Base-by-base conservation (phyloP, 1,284 basidiomycete species). In the Albatrellus sp. region DNA sequence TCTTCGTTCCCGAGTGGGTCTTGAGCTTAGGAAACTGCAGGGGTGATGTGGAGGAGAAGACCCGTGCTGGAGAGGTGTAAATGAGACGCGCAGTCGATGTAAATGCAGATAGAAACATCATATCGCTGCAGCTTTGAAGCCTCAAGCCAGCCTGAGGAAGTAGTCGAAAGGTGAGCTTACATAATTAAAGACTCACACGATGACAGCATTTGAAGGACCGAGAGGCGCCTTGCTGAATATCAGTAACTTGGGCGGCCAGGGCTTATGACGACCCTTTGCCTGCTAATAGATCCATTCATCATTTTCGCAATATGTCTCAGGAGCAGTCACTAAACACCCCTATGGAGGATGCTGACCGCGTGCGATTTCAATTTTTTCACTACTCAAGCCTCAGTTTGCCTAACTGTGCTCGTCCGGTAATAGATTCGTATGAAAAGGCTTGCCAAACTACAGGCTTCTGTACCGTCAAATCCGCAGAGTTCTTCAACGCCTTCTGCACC, bases 401-500 rank as follows among this genome's bases (percentile, higher is more conserved):
- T 29, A 33, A 37, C 19, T 7, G 5, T 32, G 24, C 28, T 14
- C 13, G 10, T 14, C 42, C 9, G 50, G 36, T 30, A 42, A 28
- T 58, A 93, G 90, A 90, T 93, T 57, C 86, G 90, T 52, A 64
- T 88, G 60, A 92, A 91, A 64, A 77, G 90, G 48, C 70, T 93
- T 35, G 89, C 84, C 37, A 85, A 83, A 57, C 69, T 91, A 20
- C 81, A 85, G 55, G 53, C 55, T 37, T 63, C 60, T 38, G 51
- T 64, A 30, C 54, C 63, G 42, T 57, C 69, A 41, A 60, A 55
- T 30, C 50, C 63, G 31, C 54, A 65, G 39, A 46, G 58, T 8
- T 44, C 63, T 8, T 55, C 67, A 35, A 51, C 65, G 2, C 50
- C 53, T n/a, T 58, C 62, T 60, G 42, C 63, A n/a, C 12, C 58